Percentiles rank a stretch among this genome's conserved stretches.
These are phyloP conservation scores for Pyrus bretschneideri DNA, from an alignment of 306 rosid species.

Conservation along the genomic window DNA sequence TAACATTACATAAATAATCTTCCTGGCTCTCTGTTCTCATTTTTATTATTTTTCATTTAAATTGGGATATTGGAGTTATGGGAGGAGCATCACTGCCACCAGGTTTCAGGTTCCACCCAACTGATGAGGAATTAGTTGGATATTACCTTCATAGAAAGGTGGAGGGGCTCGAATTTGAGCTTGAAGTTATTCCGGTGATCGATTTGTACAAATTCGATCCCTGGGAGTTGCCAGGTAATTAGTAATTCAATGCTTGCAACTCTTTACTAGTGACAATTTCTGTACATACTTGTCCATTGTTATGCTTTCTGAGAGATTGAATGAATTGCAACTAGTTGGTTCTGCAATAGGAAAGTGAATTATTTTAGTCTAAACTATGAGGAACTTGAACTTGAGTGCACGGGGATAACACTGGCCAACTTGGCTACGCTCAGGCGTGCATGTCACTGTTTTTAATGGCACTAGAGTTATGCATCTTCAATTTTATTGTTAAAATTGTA, in stretches of 20 bases:
- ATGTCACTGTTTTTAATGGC: too few relatives aligned
- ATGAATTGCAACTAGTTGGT: neutral
- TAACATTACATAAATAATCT: neutral
- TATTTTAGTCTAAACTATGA: neutral
- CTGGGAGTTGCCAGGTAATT: constrained; percentile 88
- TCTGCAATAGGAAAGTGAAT: neutral
- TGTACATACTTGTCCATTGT: neutral
- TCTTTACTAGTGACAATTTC: neutral
- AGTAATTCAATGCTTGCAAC: neutral
- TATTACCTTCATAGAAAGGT: constrained; percentile 80
- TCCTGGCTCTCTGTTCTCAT: neutral
- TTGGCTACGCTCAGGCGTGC: too few relatives aligned
- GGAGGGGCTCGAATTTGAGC: constrained; percentile 73
- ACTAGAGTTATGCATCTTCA: too few relatives aligned
- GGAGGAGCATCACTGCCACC: constrained; percentile 66
- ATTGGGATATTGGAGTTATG: constrained; percentile 15
- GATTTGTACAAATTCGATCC: constrained; percentile 91
- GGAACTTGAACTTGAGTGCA: too few relatives aligned
- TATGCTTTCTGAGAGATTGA: neutral
- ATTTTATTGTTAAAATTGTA: too few relatives aligned
- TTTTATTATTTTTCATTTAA: neutral
- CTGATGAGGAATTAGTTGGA: constrained; percentile 77
- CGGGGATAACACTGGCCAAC: too few relatives aligned
- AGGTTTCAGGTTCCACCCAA: constrained; percentile 85
- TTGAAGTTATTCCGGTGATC: constrained; percentile 79